Conservation (phyloP, 192 early-diverging fungal species). For the Coemansia sp. region DNA sequence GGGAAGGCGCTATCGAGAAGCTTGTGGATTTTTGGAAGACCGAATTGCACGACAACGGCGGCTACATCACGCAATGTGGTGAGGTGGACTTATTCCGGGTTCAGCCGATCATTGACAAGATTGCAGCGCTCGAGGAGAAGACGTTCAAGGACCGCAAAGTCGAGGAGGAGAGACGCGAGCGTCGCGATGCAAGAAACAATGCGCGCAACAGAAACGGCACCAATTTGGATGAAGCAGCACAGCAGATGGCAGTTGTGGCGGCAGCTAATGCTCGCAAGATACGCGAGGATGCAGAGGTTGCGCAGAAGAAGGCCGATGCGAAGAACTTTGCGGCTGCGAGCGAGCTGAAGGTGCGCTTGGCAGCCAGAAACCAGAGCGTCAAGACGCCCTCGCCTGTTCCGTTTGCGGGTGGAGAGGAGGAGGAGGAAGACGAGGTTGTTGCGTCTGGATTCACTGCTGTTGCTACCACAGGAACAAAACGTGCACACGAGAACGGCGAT, state of each 20-base stretch:
- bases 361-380: background rate
- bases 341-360: slow-evolving; percentile 63
- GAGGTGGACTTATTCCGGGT: slow-evolving; percentile 71
- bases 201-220: slow-evolving; percentile 19
- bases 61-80: slow-evolving; percentile 86
- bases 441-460: slow-evolving; percentile 18
- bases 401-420: background rate
- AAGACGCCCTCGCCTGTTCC: slow-evolving; percentile 1
- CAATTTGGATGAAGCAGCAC: slow-evolving; percentile 29
- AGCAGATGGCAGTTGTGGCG: slow-evolving; percentile 52
- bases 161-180: slow-evolving; percentile 55
- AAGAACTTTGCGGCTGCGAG: slow-evolving; percentile 64
- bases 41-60: slow-evolving; percentile 68
- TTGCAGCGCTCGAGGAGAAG: slow-evolving; percentile 82
- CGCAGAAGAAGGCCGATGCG: slow-evolving; percentile 13
- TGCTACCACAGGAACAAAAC: slow-evolving; percentile 35
- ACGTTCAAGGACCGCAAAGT: slow-evolving; percentile 70
- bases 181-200: slow-evolving; percentile 16
- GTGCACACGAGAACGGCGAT: slow-evolving; percentile 43
- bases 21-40: slow-evolving; percentile 90
- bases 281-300: slow-evolving; percentile 18
- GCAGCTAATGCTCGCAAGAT: slow-evolving; percentile 49
- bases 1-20: slow-evolving; percentile 89
- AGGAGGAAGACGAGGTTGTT: slow-evolving; percentile 23
- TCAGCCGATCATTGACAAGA: slow-evolving; percentile 76